These are phyloP conservation scores for Chloranthus sessilifolius DNA, from an alignment of 164 flowering plant species.

Conservation along the genomic window DNA sequence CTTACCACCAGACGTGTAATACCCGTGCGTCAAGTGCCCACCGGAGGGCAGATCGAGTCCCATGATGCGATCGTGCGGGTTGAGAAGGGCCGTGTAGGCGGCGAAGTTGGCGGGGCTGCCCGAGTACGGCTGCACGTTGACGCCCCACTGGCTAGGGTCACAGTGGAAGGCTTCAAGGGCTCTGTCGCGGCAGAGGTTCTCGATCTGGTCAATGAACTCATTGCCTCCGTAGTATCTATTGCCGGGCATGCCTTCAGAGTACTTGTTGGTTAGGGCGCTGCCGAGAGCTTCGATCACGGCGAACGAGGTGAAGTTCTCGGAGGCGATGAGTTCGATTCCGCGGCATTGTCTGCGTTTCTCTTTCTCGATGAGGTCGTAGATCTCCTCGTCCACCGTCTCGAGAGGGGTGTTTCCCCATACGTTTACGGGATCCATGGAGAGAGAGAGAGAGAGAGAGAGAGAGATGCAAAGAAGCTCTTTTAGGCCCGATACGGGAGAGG, in stretches of 20 bases:
- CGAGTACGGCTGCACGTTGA: slow-evolving; percentile 90
- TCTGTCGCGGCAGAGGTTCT: slow-evolving; percentile 69
- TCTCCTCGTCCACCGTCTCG: slow-evolving; percentile 53
- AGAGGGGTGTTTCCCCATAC: slow-evolving; percentile 79
- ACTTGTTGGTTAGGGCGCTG: slow-evolving; percentile 81
- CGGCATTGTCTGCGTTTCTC: slow-evolving; percentile 82
- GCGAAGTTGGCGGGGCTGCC: slow-evolving; percentile 94
- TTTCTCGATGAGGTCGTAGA: slow-evolving; percentile 82
- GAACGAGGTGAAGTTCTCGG: slow-evolving; percentile 88
- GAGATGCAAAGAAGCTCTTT: no score
- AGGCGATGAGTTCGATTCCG: slow-evolving; percentile 90
- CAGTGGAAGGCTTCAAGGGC: slow-evolving; percentile 63
- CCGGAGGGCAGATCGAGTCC: slow-evolving; percentile 94
- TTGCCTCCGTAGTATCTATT: slow-evolving; percentile 95
- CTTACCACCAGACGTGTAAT: slow-evolving; percentile 92
- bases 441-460: no score
- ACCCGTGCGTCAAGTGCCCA: slow-evolving; percentile 95
- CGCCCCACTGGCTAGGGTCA: slow-evolving; percentile 79
- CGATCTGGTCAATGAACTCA: slow-evolving; percentile 88
- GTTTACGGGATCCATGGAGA: slow-evolving; percentile 82
- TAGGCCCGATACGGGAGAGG: no score
- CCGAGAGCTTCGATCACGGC: slow-evolving; percentile 94
- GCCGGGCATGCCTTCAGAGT: slow-evolving; percentile 96
- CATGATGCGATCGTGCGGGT: slow-evolving; percentile 97
- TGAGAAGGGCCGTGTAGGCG: slow-evolving; percentile 81